These are phyloP conservation scores for Arachnopeziza araneosa DNA, from an alignment of 2,329 filamentous ascomycete genomes.

Conservation along the genomic window DNA sequence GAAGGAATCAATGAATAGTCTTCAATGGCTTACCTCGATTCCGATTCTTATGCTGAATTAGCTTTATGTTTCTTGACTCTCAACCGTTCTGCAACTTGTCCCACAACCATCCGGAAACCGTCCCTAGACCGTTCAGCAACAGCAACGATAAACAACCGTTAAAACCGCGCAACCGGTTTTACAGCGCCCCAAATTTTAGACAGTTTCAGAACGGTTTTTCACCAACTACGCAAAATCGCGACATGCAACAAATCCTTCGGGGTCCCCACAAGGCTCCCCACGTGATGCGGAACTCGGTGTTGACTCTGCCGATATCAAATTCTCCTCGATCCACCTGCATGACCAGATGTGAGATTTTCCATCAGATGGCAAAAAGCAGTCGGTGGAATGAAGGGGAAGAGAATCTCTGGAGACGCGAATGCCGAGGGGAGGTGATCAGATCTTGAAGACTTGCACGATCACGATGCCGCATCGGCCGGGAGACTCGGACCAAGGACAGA, in stretches of 20 bases:
- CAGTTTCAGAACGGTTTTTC: not conserved
- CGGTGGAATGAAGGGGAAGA: no score
- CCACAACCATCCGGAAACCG: no score
- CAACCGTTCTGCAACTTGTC: no score
- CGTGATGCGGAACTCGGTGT: not conserved
- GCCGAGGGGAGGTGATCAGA: not conserved
- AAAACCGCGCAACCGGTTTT: not conserved
- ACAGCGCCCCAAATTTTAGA: not conserved
- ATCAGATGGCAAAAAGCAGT: no score
- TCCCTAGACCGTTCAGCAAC: no score
- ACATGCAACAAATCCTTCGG: not conserved
- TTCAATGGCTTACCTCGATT: no score
- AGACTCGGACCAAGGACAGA: not conserved
- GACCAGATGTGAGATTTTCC: no score
- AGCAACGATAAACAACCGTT: not conserved
- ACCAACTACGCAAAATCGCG: not conserved
- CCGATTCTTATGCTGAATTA: no score
- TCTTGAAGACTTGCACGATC: not conserved
- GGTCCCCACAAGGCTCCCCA: not conserved
- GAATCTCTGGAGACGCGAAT: no score
- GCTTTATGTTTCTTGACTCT: no score
- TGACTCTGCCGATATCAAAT: not conserved
- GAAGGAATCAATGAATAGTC: no score
- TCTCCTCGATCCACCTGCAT: not conserved
- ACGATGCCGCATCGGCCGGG: not conserved